Evolutionary conservation across 2,329 filamentous ascomycete species (phyloP).

Genomic region (Colletotrichum cuscutae): DNA sequence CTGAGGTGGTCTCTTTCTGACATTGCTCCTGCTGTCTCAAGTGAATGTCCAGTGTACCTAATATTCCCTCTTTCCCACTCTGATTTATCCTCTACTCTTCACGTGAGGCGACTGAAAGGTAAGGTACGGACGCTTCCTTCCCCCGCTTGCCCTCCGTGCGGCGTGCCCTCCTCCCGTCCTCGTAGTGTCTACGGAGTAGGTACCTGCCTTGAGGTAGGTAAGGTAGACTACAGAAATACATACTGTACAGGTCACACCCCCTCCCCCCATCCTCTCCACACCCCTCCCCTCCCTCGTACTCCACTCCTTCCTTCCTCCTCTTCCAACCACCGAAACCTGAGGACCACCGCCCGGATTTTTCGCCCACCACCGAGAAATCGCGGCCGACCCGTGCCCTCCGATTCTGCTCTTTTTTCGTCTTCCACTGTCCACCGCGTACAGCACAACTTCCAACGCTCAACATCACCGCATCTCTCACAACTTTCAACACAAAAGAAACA

Average conservation of each 20-base stretch:
- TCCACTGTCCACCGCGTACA: background rate
- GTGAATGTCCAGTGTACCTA: too few species aligned
- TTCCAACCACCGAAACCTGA: constrained; percentile 19
- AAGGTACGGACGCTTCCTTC: too few species aligned
- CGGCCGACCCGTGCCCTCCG: constrained; percentile 33
- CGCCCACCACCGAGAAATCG: constrained; percentile 32
- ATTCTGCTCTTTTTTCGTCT: background rate
- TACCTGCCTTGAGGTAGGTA: background rate
- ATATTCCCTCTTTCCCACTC: background rate
- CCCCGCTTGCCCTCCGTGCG: background rate
- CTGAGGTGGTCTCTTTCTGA: too few species aligned
- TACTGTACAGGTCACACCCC: background rate
- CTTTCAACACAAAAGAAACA: background rate
- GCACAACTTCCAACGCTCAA: background rate
- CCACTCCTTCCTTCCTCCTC: background rate
- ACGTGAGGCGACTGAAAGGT: too few species aligned
- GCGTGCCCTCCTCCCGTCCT: background rate
- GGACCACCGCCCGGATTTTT: constrained; percentile 31
- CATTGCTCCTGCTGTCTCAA: background rate
- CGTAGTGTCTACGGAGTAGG: too few species aligned
- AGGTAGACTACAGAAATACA: too few species aligned
- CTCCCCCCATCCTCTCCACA: background rate
- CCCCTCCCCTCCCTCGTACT: background rate
- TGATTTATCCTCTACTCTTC: background rate
- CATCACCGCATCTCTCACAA: background rate